Percentiles rank a stretch among this genome's conserved stretches.
Conservation (phyloP, 1,284 basidiomycete species). For the Rhodotorula sp. region DNA sequence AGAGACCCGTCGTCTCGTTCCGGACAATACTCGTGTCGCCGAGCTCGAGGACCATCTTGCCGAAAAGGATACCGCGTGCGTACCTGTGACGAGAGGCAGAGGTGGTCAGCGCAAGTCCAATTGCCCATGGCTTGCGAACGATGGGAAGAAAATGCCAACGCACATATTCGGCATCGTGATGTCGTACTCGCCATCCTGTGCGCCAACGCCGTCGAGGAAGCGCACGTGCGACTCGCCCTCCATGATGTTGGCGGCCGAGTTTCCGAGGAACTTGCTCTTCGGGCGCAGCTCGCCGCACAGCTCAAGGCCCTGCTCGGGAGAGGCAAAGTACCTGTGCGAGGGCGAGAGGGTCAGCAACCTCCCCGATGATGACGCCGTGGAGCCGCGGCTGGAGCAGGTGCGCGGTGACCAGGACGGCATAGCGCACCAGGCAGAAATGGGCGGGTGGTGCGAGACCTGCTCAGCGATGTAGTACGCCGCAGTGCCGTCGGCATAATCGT, state of each 20-base stretch:
- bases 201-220: slow-evolving; percentile 67
- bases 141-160: neutral
- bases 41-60: slow-evolving; percentile 96
- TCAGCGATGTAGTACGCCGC: slow-evolving; percentile 96
- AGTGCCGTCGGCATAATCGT: slow-evolving; percentile 87
- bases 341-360: neutral
- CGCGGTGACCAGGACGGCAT: too few species aligned
- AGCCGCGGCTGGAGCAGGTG: neutral
- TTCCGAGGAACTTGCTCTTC: slow-evolving; percentile 94
- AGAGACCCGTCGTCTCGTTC: slow-evolving; percentile 74
- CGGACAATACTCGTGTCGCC: slow-evolving; percentile 86
- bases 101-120: too few species aligned
- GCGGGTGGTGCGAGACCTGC: slow-evolving; percentile 86
- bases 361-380: too few species aligned
- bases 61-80: slow-evolving; percentile 93
- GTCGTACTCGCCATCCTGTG: slow-evolving; percentile 83
- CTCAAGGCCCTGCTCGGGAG: slow-evolving; percentile 75
- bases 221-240: slow-evolving; percentile 90
- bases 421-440: slow-evolving; percentile 78
- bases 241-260: slow-evolving; percentile 86
- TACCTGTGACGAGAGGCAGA: slow-evolving; percentile 55
- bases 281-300: slow-evolving; percentile 94
- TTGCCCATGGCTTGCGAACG: too few species aligned
- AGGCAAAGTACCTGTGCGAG: slow-evolving; percentile 71
- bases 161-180: slow-evolving; percentile 93